These are phyloP conservation scores for Inonotus hispidus DNA, from an alignment of 1,284 basidiomycete species.

Conservation along the genomic window DNA sequence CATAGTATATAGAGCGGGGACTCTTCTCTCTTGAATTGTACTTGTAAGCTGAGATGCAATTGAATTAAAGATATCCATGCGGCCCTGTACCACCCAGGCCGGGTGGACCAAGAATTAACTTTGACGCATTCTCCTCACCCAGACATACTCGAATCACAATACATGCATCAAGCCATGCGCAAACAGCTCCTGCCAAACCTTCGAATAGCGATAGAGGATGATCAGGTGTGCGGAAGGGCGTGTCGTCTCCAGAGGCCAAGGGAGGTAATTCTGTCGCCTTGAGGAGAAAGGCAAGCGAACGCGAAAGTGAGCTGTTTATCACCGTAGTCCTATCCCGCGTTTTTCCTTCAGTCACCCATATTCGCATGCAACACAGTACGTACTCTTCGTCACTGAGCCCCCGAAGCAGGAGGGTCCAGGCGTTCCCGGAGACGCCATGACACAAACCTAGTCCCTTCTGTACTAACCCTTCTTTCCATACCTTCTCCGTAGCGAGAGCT, in stretches of 20 bases:
- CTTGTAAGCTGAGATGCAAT: too few species aligned
- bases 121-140: neutral
- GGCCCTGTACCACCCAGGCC: conserved; percentile 6
- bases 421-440: conserved; percentile 13
- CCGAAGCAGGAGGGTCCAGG: conserved; percentile 8
- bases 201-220: conserved; percentile 15
- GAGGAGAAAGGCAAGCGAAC: conserved; percentile 12
- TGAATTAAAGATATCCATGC: neutral
- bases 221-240: conserved; percentile 10
- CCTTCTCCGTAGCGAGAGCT: neutral
- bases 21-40: too few species aligned
- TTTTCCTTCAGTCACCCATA: neutral
- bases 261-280: conserved; percentile 7
- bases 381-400: conserved; percentile 1
- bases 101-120: conserved; percentile 6
- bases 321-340: neutral
- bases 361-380: neutral
- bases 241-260: neutral
- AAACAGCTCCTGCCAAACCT: conserved; percentile 12
- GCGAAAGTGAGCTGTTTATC: neutral
- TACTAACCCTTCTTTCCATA: conserved; percentile 15
- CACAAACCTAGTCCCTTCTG: conserved; percentile 11
- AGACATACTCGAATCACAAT: conserved; percentile 11
- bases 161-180: conserved; percentile 16
- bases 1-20: neutral